Evolutionary conservation across 371 early-diverging fungal species (phyloP).

Genomic region (Fennellomyces sp.): DNA sequence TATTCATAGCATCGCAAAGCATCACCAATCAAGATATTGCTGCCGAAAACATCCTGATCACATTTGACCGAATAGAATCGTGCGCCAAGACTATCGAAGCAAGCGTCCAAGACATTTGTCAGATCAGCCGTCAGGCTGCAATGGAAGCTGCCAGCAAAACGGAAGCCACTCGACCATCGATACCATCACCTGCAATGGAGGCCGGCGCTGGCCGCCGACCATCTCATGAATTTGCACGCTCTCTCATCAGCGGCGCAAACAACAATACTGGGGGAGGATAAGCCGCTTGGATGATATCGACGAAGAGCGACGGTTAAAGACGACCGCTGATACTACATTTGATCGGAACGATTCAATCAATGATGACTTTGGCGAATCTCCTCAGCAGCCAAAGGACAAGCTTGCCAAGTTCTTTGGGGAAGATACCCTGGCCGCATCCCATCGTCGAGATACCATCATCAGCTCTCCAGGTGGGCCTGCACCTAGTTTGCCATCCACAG

Average conservation of each 20-base stretch:
- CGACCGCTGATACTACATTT: neutral
- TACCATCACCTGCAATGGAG: neutral
- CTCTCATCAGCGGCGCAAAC: neutral
- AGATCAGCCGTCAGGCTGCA: slow-evolving; percentile 15
- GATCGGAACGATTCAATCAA: neutral
- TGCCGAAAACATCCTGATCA: slow-evolving; percentile 11
- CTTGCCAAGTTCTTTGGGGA: slow-evolving; percentile 74
- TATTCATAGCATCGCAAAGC: slow-evolving; percentile 69
- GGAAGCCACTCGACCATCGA: neutral
- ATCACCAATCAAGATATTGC: slow-evolving; percentile 53
- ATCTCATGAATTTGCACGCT: slow-evolving; percentile 8
- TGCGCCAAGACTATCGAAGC: slow-evolving; percentile 18
- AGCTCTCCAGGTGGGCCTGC: slow-evolving; percentile 7
- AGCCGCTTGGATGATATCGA: slow-evolving; percentile 9
- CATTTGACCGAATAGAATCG: slow-evolving; percentile 22
- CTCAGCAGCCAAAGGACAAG: slow-evolving; percentile 38
- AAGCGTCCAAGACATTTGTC: slow-evolving; percentile 20
- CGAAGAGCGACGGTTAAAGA: slow-evolving; percentile 9
- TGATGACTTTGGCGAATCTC: slow-evolving; percentile 4
- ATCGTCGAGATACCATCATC: slow-evolving; percentile 33
- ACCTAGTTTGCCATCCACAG: slow-evolving; percentile 1
- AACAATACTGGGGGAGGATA: neutral
- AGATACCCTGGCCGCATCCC: slow-evolving; percentile 45
- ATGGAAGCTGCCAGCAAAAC: slow-evolving; percentile 4
- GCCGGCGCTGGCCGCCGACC: slow-evolving; percentile 20